Percentiles rank a stretch among this genome's conserved stretches.
These are phyloP conservation scores for Sphaerobolus stellatus DNA, from an alignment of 1,284 basidiomycete genomes.

Conservation along the genomic window DNA sequence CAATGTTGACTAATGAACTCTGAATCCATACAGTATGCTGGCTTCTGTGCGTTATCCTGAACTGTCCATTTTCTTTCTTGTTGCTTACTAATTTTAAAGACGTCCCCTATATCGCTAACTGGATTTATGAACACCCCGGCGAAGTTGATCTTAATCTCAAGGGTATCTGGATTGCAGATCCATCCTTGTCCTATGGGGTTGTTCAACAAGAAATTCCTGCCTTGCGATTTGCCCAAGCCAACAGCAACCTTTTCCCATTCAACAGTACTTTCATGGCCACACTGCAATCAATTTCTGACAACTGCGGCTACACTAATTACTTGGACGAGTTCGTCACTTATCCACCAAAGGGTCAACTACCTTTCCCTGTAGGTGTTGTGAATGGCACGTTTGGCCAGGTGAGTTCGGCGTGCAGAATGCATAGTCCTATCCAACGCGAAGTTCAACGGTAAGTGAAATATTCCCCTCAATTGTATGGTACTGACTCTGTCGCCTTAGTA, in stretches of 20 bases:
- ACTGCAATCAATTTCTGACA: conserved; percentile 35
- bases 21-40: conserved; percentile 31
- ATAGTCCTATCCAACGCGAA: conserved; percentile 35
- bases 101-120: conserved; percentile 42
- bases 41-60: conserved; percentile 31
- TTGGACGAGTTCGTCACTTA: conserved; percentile 40
- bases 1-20: not conserved
- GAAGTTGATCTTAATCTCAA: conserved; percentile 36
- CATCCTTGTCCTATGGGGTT: conserved; percentile 34
- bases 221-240: conserved; percentile 43
- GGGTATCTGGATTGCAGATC: conserved; percentile 42
- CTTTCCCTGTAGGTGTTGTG: conserved; percentile 41
- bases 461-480: not conserved
- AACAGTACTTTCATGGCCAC: conserved; percentile 33
- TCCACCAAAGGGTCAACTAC: conserved; percentile 46
- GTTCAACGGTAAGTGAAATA: conserved; percentile 38
- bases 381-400: conserved; percentile 33
- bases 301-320: conserved; percentile 42
- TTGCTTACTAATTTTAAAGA: conserved; percentile 20
- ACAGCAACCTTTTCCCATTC: conserved; percentile 51
- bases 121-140: conserved; percentile 38
- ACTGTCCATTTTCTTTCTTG: not conserved
- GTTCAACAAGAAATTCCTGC: conserved; percentile 42
- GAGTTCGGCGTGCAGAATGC: conserved; percentile 43
- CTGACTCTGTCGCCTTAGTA: conserved; percentile 24